A percentile compares a stretch with the other conserved stretches of the same genome.
Conservation (phyloP, 768 basidiomycete genomes). For the Amanita jacksonii region DNA sequence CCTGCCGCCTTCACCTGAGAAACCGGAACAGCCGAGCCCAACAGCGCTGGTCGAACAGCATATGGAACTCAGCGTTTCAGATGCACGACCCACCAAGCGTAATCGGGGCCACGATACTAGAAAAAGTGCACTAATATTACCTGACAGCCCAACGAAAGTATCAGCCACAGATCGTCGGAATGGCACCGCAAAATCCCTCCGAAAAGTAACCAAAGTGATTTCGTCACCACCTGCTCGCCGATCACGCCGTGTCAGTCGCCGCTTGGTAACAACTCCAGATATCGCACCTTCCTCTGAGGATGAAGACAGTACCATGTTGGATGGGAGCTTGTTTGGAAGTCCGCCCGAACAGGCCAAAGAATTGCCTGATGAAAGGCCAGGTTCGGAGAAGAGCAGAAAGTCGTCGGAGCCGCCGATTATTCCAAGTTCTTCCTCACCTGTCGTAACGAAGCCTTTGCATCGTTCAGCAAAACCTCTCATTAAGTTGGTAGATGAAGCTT, state of each 20-base stretch:
- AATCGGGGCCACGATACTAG: neutral
- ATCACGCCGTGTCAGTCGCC: constrained; percentile 3
- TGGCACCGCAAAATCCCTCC: neutral
- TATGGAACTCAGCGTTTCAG: neutral
- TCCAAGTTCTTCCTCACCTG: neutral
- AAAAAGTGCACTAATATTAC: neutral
- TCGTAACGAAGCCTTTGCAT: constrained; percentile 26
- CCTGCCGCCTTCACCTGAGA: neutral
- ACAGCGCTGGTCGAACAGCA: neutral
- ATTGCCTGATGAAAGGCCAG: constrained; percentile 4
- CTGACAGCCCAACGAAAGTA: neutral
- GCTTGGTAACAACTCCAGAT: constrained; percentile 15
- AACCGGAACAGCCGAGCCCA: neutral
- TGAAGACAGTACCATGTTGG: constrained; percentile 22
- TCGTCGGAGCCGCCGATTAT: neutral
- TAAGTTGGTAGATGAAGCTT: constrained; percentile 38
- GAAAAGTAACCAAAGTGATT: neutral
- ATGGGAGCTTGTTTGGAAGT: constrained; percentile 5
- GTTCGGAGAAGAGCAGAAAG: neutral
- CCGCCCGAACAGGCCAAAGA: neutral
- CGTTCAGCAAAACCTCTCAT: constrained; percentile 46
- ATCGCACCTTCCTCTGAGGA: constrained; percentile 24
- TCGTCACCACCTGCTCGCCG: constrained; percentile 1
- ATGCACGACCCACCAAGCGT: constrained; percentile 1
- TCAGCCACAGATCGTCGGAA: neutral